Base-by-base conservation (phyloP, 306 rosid genomes). In the Inga oerstediana region DNA sequence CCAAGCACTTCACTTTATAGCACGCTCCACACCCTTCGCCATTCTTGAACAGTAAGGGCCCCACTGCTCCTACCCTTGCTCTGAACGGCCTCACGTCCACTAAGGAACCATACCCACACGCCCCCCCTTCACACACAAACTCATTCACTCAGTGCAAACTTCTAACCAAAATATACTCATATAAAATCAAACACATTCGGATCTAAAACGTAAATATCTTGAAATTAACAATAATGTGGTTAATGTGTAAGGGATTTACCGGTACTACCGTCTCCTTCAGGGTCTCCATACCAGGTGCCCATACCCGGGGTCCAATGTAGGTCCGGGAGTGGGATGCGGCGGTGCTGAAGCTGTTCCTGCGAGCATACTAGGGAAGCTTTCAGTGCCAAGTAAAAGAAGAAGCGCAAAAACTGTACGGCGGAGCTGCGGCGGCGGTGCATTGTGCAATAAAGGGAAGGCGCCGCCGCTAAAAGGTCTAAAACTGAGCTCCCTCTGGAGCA, bases 1-100 rank as follows among this genome's bases (percentile, higher is more conserved):
- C 99, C 72, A 87, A 17, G 76, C 99, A 96, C 88, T 86, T 93
- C 70, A 96, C 98, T 86, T 95, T 96, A 69, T 88, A 96, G 80
- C 99, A 96, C 0, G 89, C 94, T 5, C 99, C 99, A 30, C 99
- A 96, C n/a, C 99, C 99, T 85, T 86, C 91, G 0, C 99, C 99
- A 2, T 77, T 86, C 94, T 5, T 90, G 86, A 88, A 96, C 89
- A 96, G 72, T 17, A 85, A 62, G 0, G 97, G 93, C 77, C 90
- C 97, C 87, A 91, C 99, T 2, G 99, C 99, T 4, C 96, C 93
- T 20, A 93, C 99, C 76, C 98, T 71, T 22, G 97, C 99, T 88
- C 64, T 85, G 69, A 92, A 59, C n/a, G 99, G 99, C 93, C 49
- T 93, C 88, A 90, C 92, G 67, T 93, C 94, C 89, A 96, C 98